Evolutionary conservation across 108 stramenopile species (phyloP).

Genomic region (Fistulifera solaris): DNA sequence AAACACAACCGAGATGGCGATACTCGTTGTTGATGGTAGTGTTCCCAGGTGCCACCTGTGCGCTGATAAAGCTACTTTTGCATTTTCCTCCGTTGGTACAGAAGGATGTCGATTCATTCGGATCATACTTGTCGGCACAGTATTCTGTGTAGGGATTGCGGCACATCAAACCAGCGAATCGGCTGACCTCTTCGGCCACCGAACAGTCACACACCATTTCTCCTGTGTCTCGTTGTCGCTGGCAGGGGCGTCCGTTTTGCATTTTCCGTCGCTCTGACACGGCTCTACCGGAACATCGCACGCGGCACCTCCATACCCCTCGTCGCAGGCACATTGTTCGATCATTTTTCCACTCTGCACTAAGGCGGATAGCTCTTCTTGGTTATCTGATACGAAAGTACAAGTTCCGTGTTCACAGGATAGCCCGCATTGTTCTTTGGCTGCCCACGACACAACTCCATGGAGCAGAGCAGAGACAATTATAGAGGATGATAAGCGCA

Average conservation of each 20-base stretch:
- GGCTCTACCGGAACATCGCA: slow-evolving; percentile 21
- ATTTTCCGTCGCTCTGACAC: too few species aligned
- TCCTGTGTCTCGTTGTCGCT: too few species aligned
- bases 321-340: slow-evolving; percentile 35
- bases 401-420: slow-evolving; percentile 55
- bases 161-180: slow-evolving; percentile 38
- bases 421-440: too few species aligned
- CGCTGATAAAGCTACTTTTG: slow-evolving; percentile 13
- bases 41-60: slow-evolving; percentile 15
- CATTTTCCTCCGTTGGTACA: slow-evolving; percentile 56
- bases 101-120: slow-evolving; percentile 13
- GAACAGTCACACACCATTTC: slow-evolving; percentile 26
- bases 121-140: slow-evolving; percentile 22
- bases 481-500: too few species aligned
- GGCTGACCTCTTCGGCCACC: slow-evolving; percentile 22
- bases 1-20: slow-evolving; percentile 40
- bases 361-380: slow-evolving; percentile 15
- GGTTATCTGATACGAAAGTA: slow-evolving; percentile 21
- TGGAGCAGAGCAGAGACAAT: too few species aligned
- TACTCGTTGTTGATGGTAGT: slow-evolving; percentile 8
- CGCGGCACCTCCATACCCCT: slow-evolving; percentile 31
- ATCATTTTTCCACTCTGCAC: slow-evolving; percentile 34
- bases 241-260: too few species aligned
- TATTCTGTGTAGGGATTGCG: slow-evolving; percentile 28
- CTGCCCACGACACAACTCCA: too few species aligned